These are phyloP conservation scores for Podospora sp. DNA, from an alignment of 495 filamentous ascomycete species.

Conservation along the genomic window DNA sequence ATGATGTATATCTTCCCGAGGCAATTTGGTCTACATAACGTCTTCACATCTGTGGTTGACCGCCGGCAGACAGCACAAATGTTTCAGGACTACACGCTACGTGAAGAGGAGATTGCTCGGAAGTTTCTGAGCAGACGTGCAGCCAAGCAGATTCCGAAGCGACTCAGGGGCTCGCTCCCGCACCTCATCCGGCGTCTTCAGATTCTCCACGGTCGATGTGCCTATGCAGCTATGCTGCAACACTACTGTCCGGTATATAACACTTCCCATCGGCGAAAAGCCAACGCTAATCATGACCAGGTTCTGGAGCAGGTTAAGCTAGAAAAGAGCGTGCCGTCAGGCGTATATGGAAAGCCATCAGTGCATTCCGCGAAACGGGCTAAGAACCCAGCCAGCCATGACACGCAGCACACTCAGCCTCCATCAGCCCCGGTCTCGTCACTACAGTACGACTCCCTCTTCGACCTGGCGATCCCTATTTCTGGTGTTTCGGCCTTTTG, in stretches of 20 bases:
- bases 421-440: neutral
- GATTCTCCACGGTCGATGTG: conserved; percentile 68
- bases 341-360: neutral
- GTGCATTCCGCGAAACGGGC: neutral
- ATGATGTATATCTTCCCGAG: conserved; percentile 93
- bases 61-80: conserved; percentile 63
- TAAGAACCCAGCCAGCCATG: conserved; percentile 9
- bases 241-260: conserved; percentile 74
- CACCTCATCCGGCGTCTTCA: conserved; percentile 70
- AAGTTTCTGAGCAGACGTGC: conserved; percentile 32
- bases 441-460: conserved; percentile 46
- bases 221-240: conserved; percentile 73
- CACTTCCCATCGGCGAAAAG: too few relatives aligned
- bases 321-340: conserved; percentile 3
- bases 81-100: conserved; percentile 78
- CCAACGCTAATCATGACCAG: conserved; percentile 6
- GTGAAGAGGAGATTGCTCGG: conserved; percentile 76
- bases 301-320: conserved; percentile 11
- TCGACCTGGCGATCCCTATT: conserved; percentile 70
- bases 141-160: conserved; percentile 64
- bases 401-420: conserved; percentile 14
- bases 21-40: conserved; percentile 88
- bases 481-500: conserved; percentile 86
- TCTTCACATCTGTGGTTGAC: conserved; percentile 73
- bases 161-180: conserved; percentile 65